Conservation (phyloP, 2,329 filamentous ascomycete genomes). For the Fonsecaea multimorphosa region DNA sequence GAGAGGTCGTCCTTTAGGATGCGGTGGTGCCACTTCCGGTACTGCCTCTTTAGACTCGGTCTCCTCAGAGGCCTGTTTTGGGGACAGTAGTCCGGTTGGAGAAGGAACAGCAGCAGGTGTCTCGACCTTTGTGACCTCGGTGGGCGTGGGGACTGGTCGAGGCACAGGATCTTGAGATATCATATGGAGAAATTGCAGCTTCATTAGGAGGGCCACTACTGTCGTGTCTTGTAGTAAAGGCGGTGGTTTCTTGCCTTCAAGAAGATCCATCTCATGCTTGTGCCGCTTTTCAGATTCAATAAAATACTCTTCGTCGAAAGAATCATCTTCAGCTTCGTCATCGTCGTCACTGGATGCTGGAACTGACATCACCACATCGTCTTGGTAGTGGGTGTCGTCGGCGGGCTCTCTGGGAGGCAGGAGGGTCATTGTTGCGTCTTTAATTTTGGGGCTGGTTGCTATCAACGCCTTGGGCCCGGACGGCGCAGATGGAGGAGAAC, state of each 20-base stretch:
- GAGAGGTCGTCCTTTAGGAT: constrained; percentile 36
- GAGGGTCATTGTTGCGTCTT: constrained; percentile 29
- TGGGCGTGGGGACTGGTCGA: constrained; percentile 43
- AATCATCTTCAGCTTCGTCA: constrained; percentile 49
- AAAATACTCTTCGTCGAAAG: constrained; percentile 55
- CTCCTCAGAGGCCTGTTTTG: constrained; percentile 38
- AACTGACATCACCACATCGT: constrained; percentile 39
- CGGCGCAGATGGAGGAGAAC: constrained; percentile 22
- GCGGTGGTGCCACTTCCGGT: constrained; percentile 19
- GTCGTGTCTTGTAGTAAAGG: constrained; percentile 51
- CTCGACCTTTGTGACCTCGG: constrained; percentile 52
- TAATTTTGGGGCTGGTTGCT: constrained; percentile 29
- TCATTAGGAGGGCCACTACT: constrained; percentile 50
- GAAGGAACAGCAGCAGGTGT: constrained; percentile 42
- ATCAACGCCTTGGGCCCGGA: constrained; percentile 29
- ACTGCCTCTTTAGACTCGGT: constrained; percentile 33
- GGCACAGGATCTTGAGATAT: constrained; percentile 46
- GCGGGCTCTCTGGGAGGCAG: constrained; percentile 18
- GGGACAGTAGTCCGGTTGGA: constrained; percentile 36
- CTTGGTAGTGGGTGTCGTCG: constrained; percentile 15
- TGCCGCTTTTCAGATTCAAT: constrained; percentile 53
- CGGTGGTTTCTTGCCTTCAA: constrained; percentile 52
- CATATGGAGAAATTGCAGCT: constrained; percentile 53
- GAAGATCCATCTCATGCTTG: constrained; percentile 52
- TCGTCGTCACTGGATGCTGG: constrained; percentile 50